Evolutionary conservation across 169 alveolate genomes (phyloP).

Genomic region (Cryptosporidium sp.): DNA sequence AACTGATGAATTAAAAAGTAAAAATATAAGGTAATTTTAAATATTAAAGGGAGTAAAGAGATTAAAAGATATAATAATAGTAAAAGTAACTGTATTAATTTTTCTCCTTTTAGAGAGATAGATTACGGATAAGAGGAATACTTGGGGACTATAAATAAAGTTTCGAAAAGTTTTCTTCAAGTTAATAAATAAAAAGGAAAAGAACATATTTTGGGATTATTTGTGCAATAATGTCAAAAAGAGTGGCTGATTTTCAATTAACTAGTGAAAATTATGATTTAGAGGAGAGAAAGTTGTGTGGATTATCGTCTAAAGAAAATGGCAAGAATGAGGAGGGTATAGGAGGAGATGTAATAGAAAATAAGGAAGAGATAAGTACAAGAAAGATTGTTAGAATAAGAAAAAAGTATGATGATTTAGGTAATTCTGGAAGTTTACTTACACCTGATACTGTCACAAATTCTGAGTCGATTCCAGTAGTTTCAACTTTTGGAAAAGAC

Average conservation of each 20-base stretch:
- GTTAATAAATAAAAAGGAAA: neutral
- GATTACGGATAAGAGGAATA: neutral
- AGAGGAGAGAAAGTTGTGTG: conserved; percentile 15
- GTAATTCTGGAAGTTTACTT: neutral
- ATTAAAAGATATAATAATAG: neutral
- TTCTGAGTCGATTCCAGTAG: neutral
- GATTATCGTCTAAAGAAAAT: neutral
- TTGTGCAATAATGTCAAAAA: conserved; percentile 44
- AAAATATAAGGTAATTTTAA: neutral
- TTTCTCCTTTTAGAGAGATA: no score
- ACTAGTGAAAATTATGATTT: conserved; percentile 51
- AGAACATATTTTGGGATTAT: neutral
- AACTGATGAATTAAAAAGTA: neutral
- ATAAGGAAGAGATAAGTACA: conserved; percentile 35
- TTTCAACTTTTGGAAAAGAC: neutral
- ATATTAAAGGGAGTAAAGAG: neutral
- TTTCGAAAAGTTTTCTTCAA: neutral
- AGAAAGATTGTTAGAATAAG: conserved; percentile 34
- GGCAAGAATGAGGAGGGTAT: neutral
- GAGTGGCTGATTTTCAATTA: conserved; percentile 64
- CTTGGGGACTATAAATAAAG: neutral
- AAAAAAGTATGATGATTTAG: conserved; percentile 14
- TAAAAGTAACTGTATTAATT: neutral
- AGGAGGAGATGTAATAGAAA: neutral
- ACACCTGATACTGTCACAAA: neutral